These are phyloP conservation scores for Aspergillus neotritici DNA, from an alignment of 2,329 filamentous ascomycete genomes.

Conservation along the genomic window DNA sequence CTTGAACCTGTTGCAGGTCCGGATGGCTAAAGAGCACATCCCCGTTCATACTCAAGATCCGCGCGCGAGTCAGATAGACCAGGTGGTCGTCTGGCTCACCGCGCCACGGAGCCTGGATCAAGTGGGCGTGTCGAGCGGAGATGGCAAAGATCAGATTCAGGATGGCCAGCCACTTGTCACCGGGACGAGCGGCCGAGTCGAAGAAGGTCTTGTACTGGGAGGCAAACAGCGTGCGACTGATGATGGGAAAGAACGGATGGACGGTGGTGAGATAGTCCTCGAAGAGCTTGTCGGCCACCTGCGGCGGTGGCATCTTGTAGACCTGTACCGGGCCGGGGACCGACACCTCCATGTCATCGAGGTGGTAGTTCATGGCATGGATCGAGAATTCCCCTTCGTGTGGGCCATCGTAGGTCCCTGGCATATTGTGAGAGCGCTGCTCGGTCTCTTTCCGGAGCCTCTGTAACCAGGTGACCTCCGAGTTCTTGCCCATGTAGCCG, in stretches of 20 bases:
- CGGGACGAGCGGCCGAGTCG: constrained; percentile 29
- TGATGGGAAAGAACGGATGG: constrained; percentile 42
- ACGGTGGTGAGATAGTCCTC: constrained; percentile 39
- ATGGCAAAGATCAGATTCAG: constrained; percentile 46
- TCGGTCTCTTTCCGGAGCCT: constrained; percentile 36
- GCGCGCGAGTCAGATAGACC: constrained; percentile 40
- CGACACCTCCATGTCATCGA: constrained; percentile 41
- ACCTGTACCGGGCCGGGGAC: constrained; percentile 37
- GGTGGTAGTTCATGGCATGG: constrained; percentile 36
- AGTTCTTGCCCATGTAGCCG: constrained; percentile 44
- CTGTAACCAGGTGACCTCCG: constrained; percentile 44
- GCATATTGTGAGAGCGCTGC: constrained; percentile 25
- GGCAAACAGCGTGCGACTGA: constrained; percentile 37
- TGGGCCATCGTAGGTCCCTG: constrained; percentile 25
- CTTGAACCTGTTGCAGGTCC: constrained; percentile 44
- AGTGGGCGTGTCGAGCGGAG: constrained; percentile 38
- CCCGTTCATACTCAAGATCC: constrained; percentile 39
- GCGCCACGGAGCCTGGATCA: constrained; percentile 39
- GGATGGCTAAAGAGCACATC: constrained; percentile 40
- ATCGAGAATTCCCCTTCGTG: constrained; percentile 29
- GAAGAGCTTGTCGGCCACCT: constrained; percentile 38
- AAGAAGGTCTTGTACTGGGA: constrained; percentile 39
- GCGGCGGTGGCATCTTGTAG: constrained; percentile 38
- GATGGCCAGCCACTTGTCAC: constrained; percentile 41
- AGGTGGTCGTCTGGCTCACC: constrained; percentile 41